phyloP scores from a whole-genome alignment of 192 early-diverging fungal species.

The Glomus cerebriforme region DNA sequence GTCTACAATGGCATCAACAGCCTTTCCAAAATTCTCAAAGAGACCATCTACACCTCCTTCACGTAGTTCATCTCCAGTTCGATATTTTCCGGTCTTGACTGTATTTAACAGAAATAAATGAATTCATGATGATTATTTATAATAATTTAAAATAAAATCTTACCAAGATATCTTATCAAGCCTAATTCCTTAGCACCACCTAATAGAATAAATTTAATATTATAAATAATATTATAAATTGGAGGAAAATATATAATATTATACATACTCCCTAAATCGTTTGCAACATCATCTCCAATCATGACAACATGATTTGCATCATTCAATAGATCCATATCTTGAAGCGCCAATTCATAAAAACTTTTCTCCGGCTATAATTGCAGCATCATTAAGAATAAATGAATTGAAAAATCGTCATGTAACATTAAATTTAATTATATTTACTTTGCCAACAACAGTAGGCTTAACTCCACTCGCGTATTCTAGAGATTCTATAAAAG shows the following conservation, averaged over 20 bases:
- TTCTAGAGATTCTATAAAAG: conserved; percentile 85
- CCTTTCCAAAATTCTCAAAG: conserved; percentile 68
- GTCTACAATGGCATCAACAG: conserved; percentile 60
- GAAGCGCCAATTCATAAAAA: conserved; percentile 79
- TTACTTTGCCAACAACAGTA: conserved; percentile 76
- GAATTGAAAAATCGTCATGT: not conserved
- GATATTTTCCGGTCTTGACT: conserved; percentile 86
- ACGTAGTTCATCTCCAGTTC: conserved; percentile 66
- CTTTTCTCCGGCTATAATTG: conserved; percentile 52
- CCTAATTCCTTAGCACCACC: conserved; percentile 75
- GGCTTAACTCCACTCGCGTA: conserved; percentile 69
- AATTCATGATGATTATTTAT: not conserved
- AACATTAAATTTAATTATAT: not conserved
- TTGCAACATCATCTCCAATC: conserved; percentile 86
- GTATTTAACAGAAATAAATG: conserved; percentile 14
- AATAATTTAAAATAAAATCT: not conserved
- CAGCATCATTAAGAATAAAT: not conserved
- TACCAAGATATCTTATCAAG: conserved; percentile 55
- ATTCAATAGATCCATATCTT: conserved; percentile 55
- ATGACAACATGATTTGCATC: conserved; percentile 54
- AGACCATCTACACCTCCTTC: conserved; percentile 51
- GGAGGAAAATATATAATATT: not conserved
- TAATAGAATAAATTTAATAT: not conserved
- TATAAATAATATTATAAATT: not conserved
- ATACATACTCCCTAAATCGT: conserved; percentile 68